These are phyloP conservation scores for Rhizoclosmatium sp. DNA, from an alignment of 192 early-diverging fungal species.

Conservation along the genomic window DNA sequence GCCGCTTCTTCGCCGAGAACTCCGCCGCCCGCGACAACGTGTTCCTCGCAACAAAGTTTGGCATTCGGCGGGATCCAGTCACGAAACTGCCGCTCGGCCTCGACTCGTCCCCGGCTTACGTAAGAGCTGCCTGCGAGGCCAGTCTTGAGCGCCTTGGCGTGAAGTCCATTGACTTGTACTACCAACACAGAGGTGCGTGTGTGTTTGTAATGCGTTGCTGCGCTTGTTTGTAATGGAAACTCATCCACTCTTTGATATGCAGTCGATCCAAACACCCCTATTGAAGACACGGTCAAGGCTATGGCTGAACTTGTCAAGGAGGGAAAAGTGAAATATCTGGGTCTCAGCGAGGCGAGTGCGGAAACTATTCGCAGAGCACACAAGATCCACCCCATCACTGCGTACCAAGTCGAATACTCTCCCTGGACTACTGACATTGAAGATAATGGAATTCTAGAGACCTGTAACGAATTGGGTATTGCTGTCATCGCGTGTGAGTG, in stretches of 20 bases:
- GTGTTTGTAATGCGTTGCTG: too few relatives aligned
- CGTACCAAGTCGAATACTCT: conserved; percentile 49
- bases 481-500: conserved; percentile 58
- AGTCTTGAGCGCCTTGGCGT: conserved; percentile 61
- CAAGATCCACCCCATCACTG: conserved; percentile 74
- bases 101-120: conserved; percentile 58
- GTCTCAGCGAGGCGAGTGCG: conserved; percentile 66
- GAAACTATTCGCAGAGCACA: conserved; percentile 69
- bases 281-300: conserved; percentile 68
- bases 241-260: too few relatives aligned
- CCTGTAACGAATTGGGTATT: conserved; percentile 68
- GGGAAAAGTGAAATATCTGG: conserved; percentile 70
- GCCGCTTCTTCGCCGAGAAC: conserved; percentile 55
- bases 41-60: conserved; percentile 73
- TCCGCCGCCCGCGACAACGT: conserved; percentile 52
- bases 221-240: too few relatives aligned
- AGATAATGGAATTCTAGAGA: conserved; percentile 68
- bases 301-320: conserved; percentile 74
- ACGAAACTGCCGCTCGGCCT: conserved; percentile 32
- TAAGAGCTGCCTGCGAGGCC: conserved; percentile 52
- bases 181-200: conserved; percentile 56
- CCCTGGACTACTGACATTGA: conserved; percentile 72
- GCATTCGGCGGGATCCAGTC: conserved; percentile 42
- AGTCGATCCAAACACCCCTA: conserved; percentile 62
- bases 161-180: conserved; percentile 70